Conservation (phyloP, 1,284 basidiomycete genomes). For the Malassezia arunalokei region DNA sequence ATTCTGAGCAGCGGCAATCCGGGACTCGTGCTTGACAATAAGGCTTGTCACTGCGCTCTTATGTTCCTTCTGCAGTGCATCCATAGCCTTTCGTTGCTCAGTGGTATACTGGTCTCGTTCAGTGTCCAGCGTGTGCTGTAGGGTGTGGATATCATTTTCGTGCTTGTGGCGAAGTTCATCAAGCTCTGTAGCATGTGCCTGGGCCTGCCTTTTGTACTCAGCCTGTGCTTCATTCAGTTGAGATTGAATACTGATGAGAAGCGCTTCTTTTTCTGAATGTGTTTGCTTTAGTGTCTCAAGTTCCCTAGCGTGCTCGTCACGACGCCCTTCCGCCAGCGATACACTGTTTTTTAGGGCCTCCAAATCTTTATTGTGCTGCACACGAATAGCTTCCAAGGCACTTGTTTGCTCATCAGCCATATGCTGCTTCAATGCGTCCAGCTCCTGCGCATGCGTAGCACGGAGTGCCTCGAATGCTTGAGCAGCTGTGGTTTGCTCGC, state of each 20-base stretch:
- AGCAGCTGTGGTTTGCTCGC: not conserved
- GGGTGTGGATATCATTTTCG: not conserved
- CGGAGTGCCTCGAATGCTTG: not conserved
- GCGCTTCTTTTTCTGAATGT: not conserved
- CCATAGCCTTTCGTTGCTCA: constrained; percentile 15
- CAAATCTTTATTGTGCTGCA: too few relatives aligned
- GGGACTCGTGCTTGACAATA: constrained; percentile 18
- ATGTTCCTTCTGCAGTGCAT: constrained; percentile 16
- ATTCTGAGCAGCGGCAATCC: constrained; percentile 10
- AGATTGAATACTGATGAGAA: not conserved
- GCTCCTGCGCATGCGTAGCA: constrained; percentile 9
- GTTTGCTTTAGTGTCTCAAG: not conserved
- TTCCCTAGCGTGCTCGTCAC: not conserved
- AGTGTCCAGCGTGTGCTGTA: not conserved
- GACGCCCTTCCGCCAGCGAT: not conserved
- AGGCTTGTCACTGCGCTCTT: constrained; percentile 9
- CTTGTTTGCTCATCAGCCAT: not conserved
- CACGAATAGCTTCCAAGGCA: too few relatives aligned
- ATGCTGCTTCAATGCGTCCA: constrained; percentile 2
- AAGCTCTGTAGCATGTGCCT: not conserved
- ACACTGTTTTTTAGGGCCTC: too few relatives aligned
- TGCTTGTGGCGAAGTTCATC: constrained; percentile 10
- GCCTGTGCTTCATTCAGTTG: not conserved
- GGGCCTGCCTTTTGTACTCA: not conserved
- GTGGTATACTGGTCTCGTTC: constrained; percentile 10